These are phyloP conservation scores for Arthrobotrys megalospora DNA, from an alignment of 2,329 filamentous ascomycete species.

Conservation along the genomic window DNA sequence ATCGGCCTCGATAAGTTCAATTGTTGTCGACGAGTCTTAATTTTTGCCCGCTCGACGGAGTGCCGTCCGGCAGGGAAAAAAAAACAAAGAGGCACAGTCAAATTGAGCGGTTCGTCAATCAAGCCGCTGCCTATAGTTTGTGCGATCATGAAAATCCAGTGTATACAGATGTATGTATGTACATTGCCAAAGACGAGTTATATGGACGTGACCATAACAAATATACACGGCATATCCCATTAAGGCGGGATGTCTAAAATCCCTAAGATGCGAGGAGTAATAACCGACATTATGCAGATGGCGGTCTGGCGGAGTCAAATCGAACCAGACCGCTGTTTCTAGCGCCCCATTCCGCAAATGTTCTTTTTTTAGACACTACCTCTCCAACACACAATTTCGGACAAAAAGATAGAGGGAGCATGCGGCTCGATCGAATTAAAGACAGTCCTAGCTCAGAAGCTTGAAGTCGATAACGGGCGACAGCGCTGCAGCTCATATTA, in stretches of 20 bases:
- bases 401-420: not conserved
- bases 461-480: not conserved
- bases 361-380: slow-evolving; percentile 44
- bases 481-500: not conserved
- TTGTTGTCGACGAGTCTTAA: slow-evolving; percentile 16
- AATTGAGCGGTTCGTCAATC: slow-evolving; percentile 6
- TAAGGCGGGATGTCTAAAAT: slow-evolving; percentile 1
- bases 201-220: not conserved
- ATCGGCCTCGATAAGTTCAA: slow-evolving; percentile 34
- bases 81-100: slow-evolving; percentile 26
- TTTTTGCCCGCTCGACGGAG: not conserved
- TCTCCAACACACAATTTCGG: slow-evolving; percentile 3
- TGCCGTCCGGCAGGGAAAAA: not conserved
- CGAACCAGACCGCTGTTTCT: not conserved
- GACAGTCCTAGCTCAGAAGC: not conserved
- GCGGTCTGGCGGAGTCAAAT: slow-evolving; percentile 26
- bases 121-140: slow-evolving; percentile 23
- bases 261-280: slow-evolving; percentile 12
- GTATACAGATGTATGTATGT: not conserved
- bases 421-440: not conserved
- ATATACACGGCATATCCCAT: slow-evolving; percentile 18
- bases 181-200: too few relatives aligned
- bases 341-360: slow-evolving; percentile 33
- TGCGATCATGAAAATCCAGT: slow-evolving; percentile 16
- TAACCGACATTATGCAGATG: slow-evolving; percentile 24